These are phyloP conservation scores for Euphorbia celastroides DNA, from an alignment of 441 rosid species.

Conservation along the genomic window DNA sequence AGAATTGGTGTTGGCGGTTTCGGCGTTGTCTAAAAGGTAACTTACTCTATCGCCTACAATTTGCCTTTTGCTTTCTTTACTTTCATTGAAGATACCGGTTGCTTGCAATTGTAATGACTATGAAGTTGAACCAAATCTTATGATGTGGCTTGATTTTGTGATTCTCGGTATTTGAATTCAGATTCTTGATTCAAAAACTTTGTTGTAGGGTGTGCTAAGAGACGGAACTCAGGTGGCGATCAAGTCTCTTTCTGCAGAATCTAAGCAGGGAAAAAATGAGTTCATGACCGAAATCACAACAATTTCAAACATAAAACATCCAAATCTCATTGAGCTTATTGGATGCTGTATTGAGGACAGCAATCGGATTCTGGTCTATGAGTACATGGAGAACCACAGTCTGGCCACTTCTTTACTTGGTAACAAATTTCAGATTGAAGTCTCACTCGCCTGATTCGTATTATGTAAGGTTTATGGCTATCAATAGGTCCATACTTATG, in stretches of 20 bases:
- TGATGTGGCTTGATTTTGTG: no score
- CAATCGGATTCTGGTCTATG: constrained; percentile 53
- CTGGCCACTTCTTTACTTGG: constrained; percentile 56
- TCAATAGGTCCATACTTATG: background rate
- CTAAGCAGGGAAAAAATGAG: constrained; percentile 56
- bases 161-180: no score
- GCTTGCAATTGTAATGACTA: no score
- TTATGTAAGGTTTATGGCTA: no score
- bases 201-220: constrained; percentile 52
- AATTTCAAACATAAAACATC: constrained; percentile 52
- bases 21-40: constrained; percentile 88
- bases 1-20: constrained; percentile 85
- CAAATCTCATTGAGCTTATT: constrained; percentile 60
- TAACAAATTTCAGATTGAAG: constrained; percentile 19
- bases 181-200: no score
- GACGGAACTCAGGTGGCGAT: constrained; percentile 54
- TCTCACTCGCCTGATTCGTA: no score
- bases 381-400: constrained; percentile 71
- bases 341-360: constrained; percentile 62
- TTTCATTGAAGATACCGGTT: no score
- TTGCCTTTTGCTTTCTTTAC: no score
- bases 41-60: no score
- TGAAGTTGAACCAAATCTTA: no score
- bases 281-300: constrained; percentile 57
- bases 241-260: constrained; percentile 58